These are phyloP conservation scores for Albizia julibrissin DNA, from an alignment of 306 rosid genomes.

Conservation along the genomic window DNA sequence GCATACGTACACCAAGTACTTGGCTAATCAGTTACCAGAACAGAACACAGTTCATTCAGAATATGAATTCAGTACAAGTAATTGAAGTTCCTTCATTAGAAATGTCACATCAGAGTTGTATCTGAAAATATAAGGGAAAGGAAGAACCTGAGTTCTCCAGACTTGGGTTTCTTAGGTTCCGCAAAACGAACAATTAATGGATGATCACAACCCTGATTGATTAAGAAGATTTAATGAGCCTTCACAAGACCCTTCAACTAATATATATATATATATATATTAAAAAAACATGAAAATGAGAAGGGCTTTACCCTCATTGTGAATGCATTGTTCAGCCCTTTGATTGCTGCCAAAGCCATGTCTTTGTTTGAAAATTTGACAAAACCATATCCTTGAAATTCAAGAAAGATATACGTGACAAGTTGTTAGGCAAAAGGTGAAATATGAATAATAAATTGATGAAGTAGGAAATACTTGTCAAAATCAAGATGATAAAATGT, in stretches of 20 bases:
- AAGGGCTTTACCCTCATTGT: constrained; percentile 70
- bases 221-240: constrained; percentile 35
- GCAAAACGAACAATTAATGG: constrained; percentile 92
- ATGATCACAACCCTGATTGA: constrained; percentile 72
- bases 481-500: constrained; percentile 22
- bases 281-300: background rate
- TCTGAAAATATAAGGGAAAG: constrained; percentile 24
- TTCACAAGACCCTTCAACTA: constrained; percentile 28
- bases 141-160: constrained; percentile 71
- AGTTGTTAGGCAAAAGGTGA: constrained; percentile 27
- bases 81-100: constrained; percentile 14
- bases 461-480: background rate
- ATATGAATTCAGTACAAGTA: constrained; percentile 9
- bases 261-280: background rate
- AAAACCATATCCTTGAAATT: constrained; percentile 71
- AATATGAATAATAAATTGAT: constrained; percentile 29
- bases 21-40: background rate
- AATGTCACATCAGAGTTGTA: constrained; percentile 12
- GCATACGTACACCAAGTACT: background rate
- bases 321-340: constrained; percentile 68
- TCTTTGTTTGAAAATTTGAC: constrained; percentile 70
- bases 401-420: constrained; percentile 32
- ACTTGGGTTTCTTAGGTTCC: constrained; percentile 78
- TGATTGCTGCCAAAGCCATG: constrained; percentile 84
- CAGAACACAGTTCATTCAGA: constrained; percentile 2